phyloP scores from a whole-genome alignment of 495 filamentous ascomycete genomes.

The Jackrogersella multiformis region DNA sequence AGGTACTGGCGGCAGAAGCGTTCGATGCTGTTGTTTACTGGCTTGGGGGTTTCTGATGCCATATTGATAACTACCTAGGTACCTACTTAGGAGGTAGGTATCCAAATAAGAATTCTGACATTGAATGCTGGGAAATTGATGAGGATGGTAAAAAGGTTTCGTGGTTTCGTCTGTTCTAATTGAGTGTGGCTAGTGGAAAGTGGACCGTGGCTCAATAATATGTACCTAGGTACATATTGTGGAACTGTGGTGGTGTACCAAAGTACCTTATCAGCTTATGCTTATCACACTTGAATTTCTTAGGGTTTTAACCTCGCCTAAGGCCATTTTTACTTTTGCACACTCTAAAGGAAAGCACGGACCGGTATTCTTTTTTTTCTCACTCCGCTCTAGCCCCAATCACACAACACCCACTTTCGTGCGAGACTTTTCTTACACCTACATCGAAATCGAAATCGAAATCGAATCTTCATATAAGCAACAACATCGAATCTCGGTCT shows the following conservation, averaged over 20 bases:
- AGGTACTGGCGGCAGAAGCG: slow-evolving; percentile 56
- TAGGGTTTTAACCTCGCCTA: slow-evolving; percentile 42
- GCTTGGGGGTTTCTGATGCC: neutral
- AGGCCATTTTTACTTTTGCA: neutral
- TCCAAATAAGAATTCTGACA: no score
- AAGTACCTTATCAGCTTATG: neutral
- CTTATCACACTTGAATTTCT: slow-evolving; percentile 18
- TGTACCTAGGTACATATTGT: slow-evolving; percentile 6
- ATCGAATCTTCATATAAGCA: slow-evolving; percentile 22
- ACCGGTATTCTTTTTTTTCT: slow-evolving; percentile 11
- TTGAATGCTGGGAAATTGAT: neutral
- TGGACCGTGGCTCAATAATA: no score
- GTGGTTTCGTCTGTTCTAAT: no score
- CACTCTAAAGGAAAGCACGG: slow-evolving; percentile 9
- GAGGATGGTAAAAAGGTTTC: no score
- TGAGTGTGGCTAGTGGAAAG: no score
- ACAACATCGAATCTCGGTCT: slow-evolving; percentile 18
- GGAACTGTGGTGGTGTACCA: no score
- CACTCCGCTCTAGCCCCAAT: slow-evolving; percentile 25
- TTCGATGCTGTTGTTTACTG: slow-evolving; percentile 11
- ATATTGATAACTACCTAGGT: no score
- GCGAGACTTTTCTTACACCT: no score
- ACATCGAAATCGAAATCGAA: slow-evolving; percentile 22
- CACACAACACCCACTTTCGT: slow-evolving; percentile 35
- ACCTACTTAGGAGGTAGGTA: no score